Evolutionary conservation across 2,329 filamentous ascomycete genomes (phyloP).

Genomic region (Colletotrichum orbiculare): DNA sequence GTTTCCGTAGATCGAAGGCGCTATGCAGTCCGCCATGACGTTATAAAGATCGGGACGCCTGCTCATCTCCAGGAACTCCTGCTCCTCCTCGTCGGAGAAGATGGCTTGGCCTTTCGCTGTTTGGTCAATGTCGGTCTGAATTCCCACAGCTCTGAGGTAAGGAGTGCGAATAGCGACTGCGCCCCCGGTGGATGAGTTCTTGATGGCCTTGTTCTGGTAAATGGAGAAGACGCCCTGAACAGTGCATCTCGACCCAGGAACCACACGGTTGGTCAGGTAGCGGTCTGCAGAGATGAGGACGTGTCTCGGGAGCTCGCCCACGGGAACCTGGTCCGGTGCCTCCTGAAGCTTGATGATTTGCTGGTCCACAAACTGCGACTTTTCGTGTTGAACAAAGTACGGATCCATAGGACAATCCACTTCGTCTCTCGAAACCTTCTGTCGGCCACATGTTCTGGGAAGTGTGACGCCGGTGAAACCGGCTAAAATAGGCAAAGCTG

Average conservation of each 20-base stretch:
- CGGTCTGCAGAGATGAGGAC: constrained; percentile 97
- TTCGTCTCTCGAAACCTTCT: constrained; percentile 72
- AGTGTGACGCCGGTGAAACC: constrained; percentile 90
- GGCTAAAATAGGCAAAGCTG: constrained; percentile 78
- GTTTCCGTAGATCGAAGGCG: constrained; percentile 97
- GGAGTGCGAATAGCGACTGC: constrained; percentile 96
- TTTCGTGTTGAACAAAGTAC: constrained; percentile 95
- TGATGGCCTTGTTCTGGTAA: constrained; percentile 91
- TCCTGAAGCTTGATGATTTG: constrained; percentile 98
- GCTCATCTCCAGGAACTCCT: constrained; percentile 93
- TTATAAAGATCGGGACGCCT: constrained; percentile 92
- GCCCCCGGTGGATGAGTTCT: constrained; percentile 76
- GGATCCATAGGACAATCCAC: constrained; percentile 91
- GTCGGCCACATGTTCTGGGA: constrained; percentile 79
- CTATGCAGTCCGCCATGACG: constrained; percentile 90
- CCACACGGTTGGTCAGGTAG: constrained; percentile 94
- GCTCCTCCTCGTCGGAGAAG: constrained; percentile 95
- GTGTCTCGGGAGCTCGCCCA: constrained; percentile 93
- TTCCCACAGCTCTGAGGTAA: constrained; percentile 91
- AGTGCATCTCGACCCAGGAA: constrained; percentile 93
- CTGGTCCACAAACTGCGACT: constrained; percentile 94
- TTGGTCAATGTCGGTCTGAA: constrained; percentile 90
- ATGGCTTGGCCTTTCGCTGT: constrained; percentile 85
- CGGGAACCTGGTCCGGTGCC: constrained; percentile 95
- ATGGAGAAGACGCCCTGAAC: constrained; percentile 98